Evolutionary conservation across 495 filamentous ascomycete genomes (phyloP).

Genomic region (Penicillium waksmanii): DNA sequence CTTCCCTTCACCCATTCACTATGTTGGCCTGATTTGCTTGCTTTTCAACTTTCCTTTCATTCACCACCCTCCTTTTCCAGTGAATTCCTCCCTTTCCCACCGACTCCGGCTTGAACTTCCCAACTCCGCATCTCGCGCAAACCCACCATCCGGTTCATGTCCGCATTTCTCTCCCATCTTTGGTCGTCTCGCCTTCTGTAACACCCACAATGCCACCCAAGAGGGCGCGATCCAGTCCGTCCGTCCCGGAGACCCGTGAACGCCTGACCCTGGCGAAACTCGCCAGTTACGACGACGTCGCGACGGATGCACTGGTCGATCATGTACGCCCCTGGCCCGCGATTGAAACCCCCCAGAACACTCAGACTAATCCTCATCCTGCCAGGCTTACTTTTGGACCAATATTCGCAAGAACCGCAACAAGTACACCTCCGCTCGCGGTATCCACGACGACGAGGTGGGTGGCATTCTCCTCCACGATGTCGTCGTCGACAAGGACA

Average conservation of each 20-base stretch:
- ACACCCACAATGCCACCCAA: constrained; percentile 41
- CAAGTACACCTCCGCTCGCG: constrained; percentile 81
- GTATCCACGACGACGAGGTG: constrained; percentile 79
- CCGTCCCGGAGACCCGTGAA: constrained; percentile 59
- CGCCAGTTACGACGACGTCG: constrained; percentile 91
- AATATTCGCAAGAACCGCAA: constrained; percentile 91
- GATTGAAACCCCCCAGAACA: constrained; percentile 2
- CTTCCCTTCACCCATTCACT: background rate
- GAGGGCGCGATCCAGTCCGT: constrained; percentile 47
- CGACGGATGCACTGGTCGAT: constrained; percentile 95
- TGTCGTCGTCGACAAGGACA: constrained; percentile 75
- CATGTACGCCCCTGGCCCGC: constrained; percentile 63
- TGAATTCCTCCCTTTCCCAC: constrained; percentile 3
- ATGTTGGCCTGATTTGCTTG: background rate
- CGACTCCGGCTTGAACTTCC: constrained; percentile 5
- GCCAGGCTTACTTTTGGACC: constrained; percentile 91
- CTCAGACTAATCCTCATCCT: constrained; percentile 24
- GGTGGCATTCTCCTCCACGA: constrained; percentile 75
- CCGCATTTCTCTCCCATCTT: constrained; percentile 3
- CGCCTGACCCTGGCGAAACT: constrained; percentile 84
- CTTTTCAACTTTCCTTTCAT: background rate
- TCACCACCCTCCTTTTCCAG: background rate
- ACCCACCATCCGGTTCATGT: constrained; percentile 12
- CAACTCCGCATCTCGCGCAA: constrained; percentile 5
- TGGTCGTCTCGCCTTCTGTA: constrained; percentile 4